Evolutionary conservation across 2,329 filamentous ascomycete genomes (phyloP), one percentile per base, ranked within the genome.

Genomic region (Cadophora sp.): DNA sequence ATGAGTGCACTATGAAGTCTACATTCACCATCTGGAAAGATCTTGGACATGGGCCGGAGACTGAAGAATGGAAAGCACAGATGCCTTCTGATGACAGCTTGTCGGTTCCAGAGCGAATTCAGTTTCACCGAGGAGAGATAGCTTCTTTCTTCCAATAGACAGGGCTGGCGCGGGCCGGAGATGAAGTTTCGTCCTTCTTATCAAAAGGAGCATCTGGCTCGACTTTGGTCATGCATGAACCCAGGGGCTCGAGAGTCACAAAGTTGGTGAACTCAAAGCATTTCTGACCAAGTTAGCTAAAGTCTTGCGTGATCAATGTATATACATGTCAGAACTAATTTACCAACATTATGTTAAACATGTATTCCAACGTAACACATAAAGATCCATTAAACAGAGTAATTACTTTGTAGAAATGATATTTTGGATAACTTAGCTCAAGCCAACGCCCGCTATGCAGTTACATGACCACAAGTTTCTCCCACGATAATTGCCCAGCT

Each of bases 391-490:
- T 12, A 40, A 40, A 40, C n/a, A n/a, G n/a, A n/a, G n/a, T n/a
- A n/a, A n/a, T n/a, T n/a, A n/a, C 55, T 19, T 37, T 58, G 19
- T 37, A 24, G 22, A 37, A 58, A 58, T 2, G 2, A 43, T 11
- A 22, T 26, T 9, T 37, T 26, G 56, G 12, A 37, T 58, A 43
- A 19, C 26, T n/a, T 40, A 40, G 22, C 22, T 22, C 56, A 43
- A 43, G 34, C 56, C 12, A 59, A 43, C 56, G 56, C 56, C 56
- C 56, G 34, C 56, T 59, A 40, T 59, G 56, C 27, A 55, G 51
- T 14, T 55, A 55, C 31, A 55, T 55, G 26, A 55, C 14, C 51
- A 55, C 14, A n/a, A 29, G 4, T n/a, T 16, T 24, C 26, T 62
- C 24, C 19, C 27, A 62, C 43, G 40, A 50, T 11, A 55, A 16